Percentiles rank a stretch among this genome's conserved stretches.
Evolutionary conservation across 768 basidiomycete species (phyloP).

Genomic region (Kwoniella europaea): DNA sequence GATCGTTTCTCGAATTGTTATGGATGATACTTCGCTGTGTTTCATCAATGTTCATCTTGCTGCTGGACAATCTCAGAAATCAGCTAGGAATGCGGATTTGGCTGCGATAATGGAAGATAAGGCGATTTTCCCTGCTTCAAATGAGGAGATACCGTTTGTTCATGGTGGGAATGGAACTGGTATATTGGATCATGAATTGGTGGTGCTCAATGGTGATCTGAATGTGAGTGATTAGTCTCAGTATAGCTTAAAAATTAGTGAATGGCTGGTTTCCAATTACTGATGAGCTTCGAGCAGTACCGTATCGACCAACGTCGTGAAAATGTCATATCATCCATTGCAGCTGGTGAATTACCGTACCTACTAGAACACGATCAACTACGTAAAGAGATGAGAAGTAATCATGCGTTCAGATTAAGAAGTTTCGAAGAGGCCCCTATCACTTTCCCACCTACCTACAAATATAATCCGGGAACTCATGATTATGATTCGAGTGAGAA

Average conservation of each 20-base stretch:
- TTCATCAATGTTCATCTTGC: constrained; percentile 97
- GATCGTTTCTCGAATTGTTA: constrained; percentile 80
- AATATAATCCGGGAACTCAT: constrained; percentile 79
- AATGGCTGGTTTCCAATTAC: constrained; percentile 10
- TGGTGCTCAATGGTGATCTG: constrained; percentile 90
- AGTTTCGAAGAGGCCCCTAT: constrained; percentile 79
- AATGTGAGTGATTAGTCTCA: constrained; percentile 61
- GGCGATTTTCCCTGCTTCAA: constrained; percentile 64
- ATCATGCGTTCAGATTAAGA: constrained; percentile 84
- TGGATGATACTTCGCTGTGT: constrained; percentile 91
- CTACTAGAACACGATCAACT: constrained; percentile 82
- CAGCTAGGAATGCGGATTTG: constrained; percentile 83
- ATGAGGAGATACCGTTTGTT: constrained; percentile 68
- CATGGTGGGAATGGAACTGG: constrained; percentile 92
- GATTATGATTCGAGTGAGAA: constrained; percentile 90
- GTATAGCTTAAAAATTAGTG: too few relatives aligned
- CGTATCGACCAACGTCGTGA: constrained; percentile 93
- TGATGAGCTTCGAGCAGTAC: constrained; percentile 61
- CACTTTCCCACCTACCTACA: constrained; percentile 88
- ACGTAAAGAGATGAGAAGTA: constrained; percentile 81
- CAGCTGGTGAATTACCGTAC: constrained; percentile 68
- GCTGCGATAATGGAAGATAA: constrained; percentile 85
- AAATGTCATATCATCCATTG: constrained; percentile 71
- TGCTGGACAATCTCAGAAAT: constrained; percentile 78
- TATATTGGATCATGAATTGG: constrained; percentile 92